Base-by-base conservation (phyloP, 2,329 filamentous ascomycete species). In the Balansia obtecta region DNA sequence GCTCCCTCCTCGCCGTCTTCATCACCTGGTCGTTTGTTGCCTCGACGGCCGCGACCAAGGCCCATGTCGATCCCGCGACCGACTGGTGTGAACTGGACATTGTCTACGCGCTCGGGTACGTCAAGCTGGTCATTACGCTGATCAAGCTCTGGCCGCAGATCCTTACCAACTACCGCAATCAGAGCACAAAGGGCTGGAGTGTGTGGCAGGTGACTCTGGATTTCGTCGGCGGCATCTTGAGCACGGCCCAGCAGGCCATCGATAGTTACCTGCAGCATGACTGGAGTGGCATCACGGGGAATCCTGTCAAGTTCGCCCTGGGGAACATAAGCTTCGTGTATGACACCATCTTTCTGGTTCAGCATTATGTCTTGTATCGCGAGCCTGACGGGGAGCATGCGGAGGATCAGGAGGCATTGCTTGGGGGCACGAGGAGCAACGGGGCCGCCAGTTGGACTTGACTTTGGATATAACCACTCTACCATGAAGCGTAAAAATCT, bases 71-170 rank as follows among this genome's bases (percentile, higher is more conserved):
- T 56, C 66, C 74, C 3, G 61, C 59, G 30, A 66, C 59, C 40
- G 70, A 71, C 48, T 84, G 80, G 80, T 76, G 76, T 49, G 79
- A 74, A 67, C 75, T 85, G 41, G 82, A 85, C 59, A 72, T 79
- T 48, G 72, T 80, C 46, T 82, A 82, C 61, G 78, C 85, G 12
- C 71, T 94, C 33, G 88, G 87, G 41, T 94, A 94, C 63, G 83
- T 95, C 63, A 98, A 98, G 70, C 74, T 98, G 34, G 67, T 90
- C 50, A 80, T 95, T 56, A 95, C 91, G 0, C 71, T 96, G 27
- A 78, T 95, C 68, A 98, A 98, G 70, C 97, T 96, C 68, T 82
- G 88, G 45, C 93, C 93, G 5, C 89, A 95, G 72, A 80, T 86
- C 38, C 74, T 85, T 60, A 75, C 85, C 58, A 97, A 97, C 71